phyloP scores from a whole-genome alignment of 169 alveolate species.

The Plasmodium cynomolgi region DNA sequence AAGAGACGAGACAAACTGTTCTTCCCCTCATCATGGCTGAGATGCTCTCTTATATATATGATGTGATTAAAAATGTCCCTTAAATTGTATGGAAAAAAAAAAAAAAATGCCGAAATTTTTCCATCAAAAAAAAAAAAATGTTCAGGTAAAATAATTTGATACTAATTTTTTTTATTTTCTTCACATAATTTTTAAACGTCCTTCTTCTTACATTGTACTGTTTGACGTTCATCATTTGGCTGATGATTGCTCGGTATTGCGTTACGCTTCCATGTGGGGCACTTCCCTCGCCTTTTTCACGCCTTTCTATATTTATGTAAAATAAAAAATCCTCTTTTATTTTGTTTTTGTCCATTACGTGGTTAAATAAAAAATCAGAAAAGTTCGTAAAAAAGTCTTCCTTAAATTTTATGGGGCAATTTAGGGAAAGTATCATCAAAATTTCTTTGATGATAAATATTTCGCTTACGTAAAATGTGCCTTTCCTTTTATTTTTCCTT shows the following conservation, averaged over 20 bases:
- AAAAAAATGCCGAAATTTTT: conserved; percentile 65
- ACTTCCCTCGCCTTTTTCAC: not conserved
- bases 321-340: conserved; percentile 74
- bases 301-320: conserved; percentile 53
- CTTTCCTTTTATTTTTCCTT: conserved; percentile 5
- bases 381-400: conserved; percentile 52
- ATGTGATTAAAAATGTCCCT: conserved; percentile 59
- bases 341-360: conserved; percentile 53
- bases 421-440: conserved; percentile 45
- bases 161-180: conserved; percentile 49
- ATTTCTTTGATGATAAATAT: conserved; percentile 72
- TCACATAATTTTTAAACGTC: conserved; percentile 61
- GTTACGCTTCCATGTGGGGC: not conserved
- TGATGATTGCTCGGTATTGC: conserved; percentile 42
- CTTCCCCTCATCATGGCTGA: conserved; percentile 5
- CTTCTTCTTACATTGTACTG: conserved; percentile 28
- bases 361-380: conserved; percentile 56
- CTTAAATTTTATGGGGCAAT: conserved; percentile 74
- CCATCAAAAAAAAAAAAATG: conserved; percentile 28
- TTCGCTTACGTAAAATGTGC: conserved; percentile 69
- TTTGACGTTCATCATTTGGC: conserved; percentile 65
- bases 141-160: conserved; percentile 54
- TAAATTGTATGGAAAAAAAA: conserved; percentile 46
- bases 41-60: conserved; percentile 20
- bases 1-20: conserved; percentile 8